These are phyloP conservation scores for Carex scoparia DNA, from an alignment of 176 grass and related monocot species.

Conservation along the genomic window DNA sequence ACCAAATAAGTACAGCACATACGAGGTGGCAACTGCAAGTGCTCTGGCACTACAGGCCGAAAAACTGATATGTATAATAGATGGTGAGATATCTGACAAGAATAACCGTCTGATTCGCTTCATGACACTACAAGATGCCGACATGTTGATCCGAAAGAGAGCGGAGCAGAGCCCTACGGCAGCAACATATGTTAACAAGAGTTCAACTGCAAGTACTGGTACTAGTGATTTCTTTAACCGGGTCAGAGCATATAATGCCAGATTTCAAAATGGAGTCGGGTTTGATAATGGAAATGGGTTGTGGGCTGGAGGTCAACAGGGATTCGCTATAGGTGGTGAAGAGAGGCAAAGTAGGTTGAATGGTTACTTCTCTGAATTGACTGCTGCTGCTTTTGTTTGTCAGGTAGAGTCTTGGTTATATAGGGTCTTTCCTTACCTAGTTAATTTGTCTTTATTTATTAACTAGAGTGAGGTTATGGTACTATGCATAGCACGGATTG, in stretches of 20 bases:
- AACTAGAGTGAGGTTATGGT: not conserved
- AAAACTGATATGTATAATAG: constrained; percentile 49
- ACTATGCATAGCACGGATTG: no score
- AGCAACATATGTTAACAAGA: constrained; percentile 39
- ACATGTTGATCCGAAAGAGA: constrained; percentile 42
- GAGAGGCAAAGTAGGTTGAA: constrained; percentile 44
- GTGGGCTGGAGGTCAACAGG: constrained; percentile 33
- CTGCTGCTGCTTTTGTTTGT: constrained; percentile 57
- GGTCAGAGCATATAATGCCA: constrained; percentile 18
- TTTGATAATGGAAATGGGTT: constrained; percentile 55
- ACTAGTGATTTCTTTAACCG: constrained; percentile 8
- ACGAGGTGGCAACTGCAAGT: constrained; percentile 55
- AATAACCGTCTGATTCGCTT: constrained; percentile 37
- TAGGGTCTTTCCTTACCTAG: not conserved
- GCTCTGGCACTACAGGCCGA: constrained; percentile 42
- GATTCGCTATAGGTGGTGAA: constrained; percentile 50
- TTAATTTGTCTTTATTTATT: not conserved
- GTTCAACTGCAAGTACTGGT: constrained; percentile 8
- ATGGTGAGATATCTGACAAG: constrained; percentile 38
- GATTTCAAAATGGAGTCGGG: constrained; percentile 53
- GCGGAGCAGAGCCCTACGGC: constrained; percentile 44
- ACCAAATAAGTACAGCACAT: constrained; percentile 23
- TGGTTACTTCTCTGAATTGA: constrained; percentile 42
- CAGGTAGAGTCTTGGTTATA: constrained; percentile 26
- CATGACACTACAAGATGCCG: constrained; percentile 43